A percentile compares a stretch with the other conserved stretches of the same genome.
phyloP scores from a whole-genome alignment of 169 alveolate species.

The Blepharisma undulans region DNA sequence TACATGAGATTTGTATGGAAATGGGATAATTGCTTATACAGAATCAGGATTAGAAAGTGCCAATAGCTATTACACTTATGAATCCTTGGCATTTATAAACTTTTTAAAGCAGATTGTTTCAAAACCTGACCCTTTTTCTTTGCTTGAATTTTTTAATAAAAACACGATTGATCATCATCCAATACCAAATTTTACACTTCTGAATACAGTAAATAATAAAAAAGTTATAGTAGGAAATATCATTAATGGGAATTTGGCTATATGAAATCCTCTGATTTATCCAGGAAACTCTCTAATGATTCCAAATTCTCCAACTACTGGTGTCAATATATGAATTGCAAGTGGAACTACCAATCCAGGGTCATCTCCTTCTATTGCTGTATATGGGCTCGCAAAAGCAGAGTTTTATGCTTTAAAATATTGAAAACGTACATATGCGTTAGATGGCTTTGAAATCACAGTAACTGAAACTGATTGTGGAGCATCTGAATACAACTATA shows the following conservation, averaged over 20 bases:
- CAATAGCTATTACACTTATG: not conserved
- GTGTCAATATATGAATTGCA: not conserved
- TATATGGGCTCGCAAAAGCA: not conserved
- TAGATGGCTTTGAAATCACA: not conserved
- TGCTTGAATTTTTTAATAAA: not conserved
- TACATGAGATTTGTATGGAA: not conserved
- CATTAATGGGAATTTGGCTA: not conserved
- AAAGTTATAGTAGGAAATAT: not conserved
- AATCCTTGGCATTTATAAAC: not conserved
- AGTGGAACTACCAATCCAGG: not conserved
- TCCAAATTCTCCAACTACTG: not conserved
- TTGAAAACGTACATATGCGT: not conserved
- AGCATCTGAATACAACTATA: not conserved
- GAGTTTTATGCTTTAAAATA: not conserved
- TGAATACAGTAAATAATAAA: not conserved
- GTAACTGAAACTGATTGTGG: not conserved
- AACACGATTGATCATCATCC: not conserved
- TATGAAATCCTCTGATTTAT: not conserved
- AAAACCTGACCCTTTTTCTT: not conserved
- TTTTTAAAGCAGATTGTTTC: not conserved
- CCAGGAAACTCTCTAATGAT: not conserved
- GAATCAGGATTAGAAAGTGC: not conserved
- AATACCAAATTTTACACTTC: not conserved
- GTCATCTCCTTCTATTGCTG: not conserved
- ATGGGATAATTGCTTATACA: not conserved